A percentile compares a stretch with the other conserved stretches of the same genome.
Evolutionary conservation across 805 yeast species (phyloP).

Genomic region (Teunomyces funiuensis): DNA sequence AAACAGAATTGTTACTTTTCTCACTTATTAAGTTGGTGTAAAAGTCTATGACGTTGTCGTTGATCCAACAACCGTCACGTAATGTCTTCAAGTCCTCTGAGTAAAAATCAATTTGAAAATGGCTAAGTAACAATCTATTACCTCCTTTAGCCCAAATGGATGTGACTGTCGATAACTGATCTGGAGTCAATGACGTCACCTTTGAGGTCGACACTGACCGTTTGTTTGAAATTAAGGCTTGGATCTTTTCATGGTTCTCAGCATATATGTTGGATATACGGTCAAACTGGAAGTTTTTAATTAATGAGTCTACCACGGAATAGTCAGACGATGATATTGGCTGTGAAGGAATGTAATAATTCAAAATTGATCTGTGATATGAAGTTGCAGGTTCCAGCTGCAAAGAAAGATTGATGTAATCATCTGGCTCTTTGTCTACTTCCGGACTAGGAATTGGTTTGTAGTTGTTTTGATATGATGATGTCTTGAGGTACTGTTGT

Average conservation of each 20-base stretch:
- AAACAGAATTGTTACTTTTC: constrained; percentile 40
- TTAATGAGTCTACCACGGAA: constrained; percentile 24
- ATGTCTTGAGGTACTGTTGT: constrained; percentile 12
- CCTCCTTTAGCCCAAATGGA: constrained; percentile 27
- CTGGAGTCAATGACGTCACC: constrained; percentile 22
- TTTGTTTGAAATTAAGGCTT: constrained; percentile 6
- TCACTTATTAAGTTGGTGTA: constrained; percentile 59
- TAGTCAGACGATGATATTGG: constrained; percentile 31
- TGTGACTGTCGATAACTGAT: constrained; percentile 34
- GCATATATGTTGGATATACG: constrained; percentile 10
- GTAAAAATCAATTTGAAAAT: constrained; percentile 56
- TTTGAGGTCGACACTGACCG: constrained; percentile 7
- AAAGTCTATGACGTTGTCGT: constrained; percentile 87
- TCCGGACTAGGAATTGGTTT: constrained; percentile 22
- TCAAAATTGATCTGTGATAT: constrained; percentile 12
- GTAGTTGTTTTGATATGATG: constrained; percentile 33
- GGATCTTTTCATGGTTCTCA: constrained; percentile 12
- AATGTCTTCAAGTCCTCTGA: constrained; percentile 72
- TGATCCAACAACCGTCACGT: constrained; percentile 75
- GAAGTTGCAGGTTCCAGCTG: constrained; percentile 18
- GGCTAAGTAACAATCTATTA: constrained; percentile 27
- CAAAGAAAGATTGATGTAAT: constrained; percentile 3
- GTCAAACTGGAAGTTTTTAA: constrained; percentile 12
- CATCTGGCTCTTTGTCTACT: background rate
- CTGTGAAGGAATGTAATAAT: constrained; percentile 15